These are phyloP conservation scores for Cubamyces lactineus DNA, from an alignment of 768 basidiomycete species.

Conservation along the genomic window DNA sequence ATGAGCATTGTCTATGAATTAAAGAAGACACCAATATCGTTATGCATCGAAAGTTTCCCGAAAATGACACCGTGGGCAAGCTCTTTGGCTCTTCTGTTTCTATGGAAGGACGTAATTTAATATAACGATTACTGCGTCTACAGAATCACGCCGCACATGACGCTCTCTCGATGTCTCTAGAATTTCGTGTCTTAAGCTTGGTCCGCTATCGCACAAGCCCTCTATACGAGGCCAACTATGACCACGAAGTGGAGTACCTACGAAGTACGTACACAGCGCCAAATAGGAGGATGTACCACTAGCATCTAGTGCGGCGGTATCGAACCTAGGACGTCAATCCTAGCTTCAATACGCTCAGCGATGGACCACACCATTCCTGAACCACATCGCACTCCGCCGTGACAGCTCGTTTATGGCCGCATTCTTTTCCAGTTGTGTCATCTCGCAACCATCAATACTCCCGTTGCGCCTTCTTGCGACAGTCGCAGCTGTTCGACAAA, in stretches of 20 bases:
- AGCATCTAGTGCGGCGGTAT: neutral
- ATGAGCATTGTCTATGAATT: no score
- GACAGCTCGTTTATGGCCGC: neutral
- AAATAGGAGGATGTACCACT: neutral
- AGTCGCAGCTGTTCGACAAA: constrained; percentile 9
- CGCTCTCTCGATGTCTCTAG: neutral
- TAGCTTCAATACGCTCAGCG: neutral
- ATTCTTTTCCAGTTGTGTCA: neutral
- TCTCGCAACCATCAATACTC: constrained; percentile 14
- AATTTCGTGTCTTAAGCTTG: neutral
- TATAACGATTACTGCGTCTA: neutral
- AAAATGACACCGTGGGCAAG: no score
- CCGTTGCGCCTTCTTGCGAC: constrained; percentile 16
- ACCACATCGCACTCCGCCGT: neutral
- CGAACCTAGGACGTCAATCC: neutral
- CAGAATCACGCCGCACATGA: neutral
- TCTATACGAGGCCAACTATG: no score
- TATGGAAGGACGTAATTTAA: constrained; percentile 7
- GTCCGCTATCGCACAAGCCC: neutral
- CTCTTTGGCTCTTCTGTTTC: neutral
- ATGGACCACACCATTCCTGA: neutral
- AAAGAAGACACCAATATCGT: no score
- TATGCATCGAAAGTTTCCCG: no score
- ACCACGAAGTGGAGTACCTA: neutral
- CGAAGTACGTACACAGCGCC: constrained; percentile 8